Base-by-base conservation (phyloP, 305 asterid species). In the Plantago rigida region DNA sequence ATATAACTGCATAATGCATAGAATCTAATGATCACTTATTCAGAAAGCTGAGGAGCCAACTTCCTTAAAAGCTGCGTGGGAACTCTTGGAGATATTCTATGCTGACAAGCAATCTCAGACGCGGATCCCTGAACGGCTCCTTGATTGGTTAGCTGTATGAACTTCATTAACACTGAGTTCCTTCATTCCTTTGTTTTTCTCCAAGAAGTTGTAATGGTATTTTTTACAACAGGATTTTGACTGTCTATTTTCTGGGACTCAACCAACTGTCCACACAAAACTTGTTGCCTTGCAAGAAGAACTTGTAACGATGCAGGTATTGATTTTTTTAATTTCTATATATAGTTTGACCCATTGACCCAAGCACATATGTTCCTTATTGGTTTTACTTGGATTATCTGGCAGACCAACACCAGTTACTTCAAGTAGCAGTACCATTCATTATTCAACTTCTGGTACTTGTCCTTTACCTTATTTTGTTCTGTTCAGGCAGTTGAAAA, bases 71-170 rank as follows among this genome's bases (percentile, higher is more conserved):
- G 97, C 96, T 74, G 97, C 96, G 45, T 89, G 97, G 99, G 96
- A 89, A 89, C 86, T 92, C 74, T 68, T 89, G 84, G 95, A 86
- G 73, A 72, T 84, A 51, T 92, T 92, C 77, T 89, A 86, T 63
- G 95, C 83, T 2, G 99, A 92, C 84, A 89, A 79, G 77, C 83
- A 79, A 74, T 79, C 89, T 75, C 84, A 85, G 75, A 70, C 83
- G 56, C 89, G 92, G 95, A 77, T 87, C 59, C 93, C 99, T 39
- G 97, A 86, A 73, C 81, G 87, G 68, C 87, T 92, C 63, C 73
- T 83, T 69, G 97, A 86, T 83, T 92, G 97, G 97, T 78, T 92
- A 77, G 78, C 91, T 72, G 99, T 92, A 83, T 72, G 95, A 65
- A 64, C 19, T 51, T 50, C 62, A 13, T 50, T 34, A 26, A 46